These are phyloP conservation scores for Solanum pinnatisectum DNA, from an alignment of 257 asterid species.

Conservation along the genomic window DNA sequence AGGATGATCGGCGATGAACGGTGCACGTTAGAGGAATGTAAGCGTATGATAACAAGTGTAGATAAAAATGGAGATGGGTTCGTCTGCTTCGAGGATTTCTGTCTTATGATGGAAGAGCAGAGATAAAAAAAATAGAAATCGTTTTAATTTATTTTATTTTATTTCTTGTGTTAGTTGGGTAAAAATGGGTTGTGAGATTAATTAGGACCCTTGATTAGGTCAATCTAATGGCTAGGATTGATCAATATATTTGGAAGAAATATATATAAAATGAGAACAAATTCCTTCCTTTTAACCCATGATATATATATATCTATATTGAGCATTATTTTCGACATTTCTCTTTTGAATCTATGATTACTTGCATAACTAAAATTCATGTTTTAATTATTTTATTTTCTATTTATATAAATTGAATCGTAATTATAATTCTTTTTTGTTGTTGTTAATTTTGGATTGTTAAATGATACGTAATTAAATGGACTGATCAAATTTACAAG, in stretches of 20 bases:
- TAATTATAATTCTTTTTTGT: no score
- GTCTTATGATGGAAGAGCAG: slow-evolving; percentile 67
- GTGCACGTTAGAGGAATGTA: slow-evolving; percentile 89
- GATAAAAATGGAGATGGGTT: slow-evolving; percentile 76
- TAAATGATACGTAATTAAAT: no score
- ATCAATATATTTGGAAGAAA: not conserved
- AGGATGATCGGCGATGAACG: slow-evolving; percentile 46
- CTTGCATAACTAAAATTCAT: not conserved
- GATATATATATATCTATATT: not conserved
- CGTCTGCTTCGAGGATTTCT: slow-evolving; percentile 81
- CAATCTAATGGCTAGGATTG: slow-evolving; percentile 10
- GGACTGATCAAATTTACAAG: no score
- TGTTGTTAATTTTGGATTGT: no score
- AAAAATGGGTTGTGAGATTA: not conserved
- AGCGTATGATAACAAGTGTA: slow-evolving; percentile 72
- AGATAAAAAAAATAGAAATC: not conserved
- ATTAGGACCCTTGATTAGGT: not conserved
- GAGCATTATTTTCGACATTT: not conserved
- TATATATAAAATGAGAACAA: not conserved
- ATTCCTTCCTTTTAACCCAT: not conserved
- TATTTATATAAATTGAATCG: no score
- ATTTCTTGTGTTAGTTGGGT: not conserved
- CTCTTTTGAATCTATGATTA: not conserved
- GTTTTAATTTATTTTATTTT: not conserved
- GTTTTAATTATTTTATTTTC: no score